A percentile compares a stretch with the other conserved stretches of the same genome.
These are phyloP conservation scores for Climacium dendroides DNA, from an alignment of 225 moss, liverwort and hornwort genomes.

Conservation along the genomic window DNA sequence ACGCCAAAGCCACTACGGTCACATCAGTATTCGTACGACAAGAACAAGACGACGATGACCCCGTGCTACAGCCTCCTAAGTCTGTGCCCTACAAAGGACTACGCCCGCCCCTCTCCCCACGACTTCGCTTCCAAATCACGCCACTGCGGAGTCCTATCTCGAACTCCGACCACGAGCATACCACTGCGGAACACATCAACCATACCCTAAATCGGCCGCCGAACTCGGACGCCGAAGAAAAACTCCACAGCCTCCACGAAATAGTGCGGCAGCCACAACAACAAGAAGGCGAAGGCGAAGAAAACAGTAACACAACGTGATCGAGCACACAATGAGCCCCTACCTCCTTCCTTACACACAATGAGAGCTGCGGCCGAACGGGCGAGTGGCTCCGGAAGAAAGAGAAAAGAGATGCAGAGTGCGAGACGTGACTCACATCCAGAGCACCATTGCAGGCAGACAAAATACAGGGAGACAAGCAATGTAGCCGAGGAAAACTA, in stretches of 20 bases:
- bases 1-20: background rate
- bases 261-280: background rate
- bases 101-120: background rate
- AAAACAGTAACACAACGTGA: background rate
- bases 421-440: slow-evolving; percentile 1
- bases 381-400: background rate
- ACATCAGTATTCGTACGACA: background rate
- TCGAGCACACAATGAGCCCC: background rate
- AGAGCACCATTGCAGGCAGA: background rate
- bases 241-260: background rate
- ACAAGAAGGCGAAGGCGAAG: background rate
- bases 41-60: background rate
- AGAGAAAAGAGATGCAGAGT: background rate
- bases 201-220: background rate
- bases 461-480: background rate
- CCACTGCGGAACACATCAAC: background rate
- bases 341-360: background rate
- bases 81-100: background rate
- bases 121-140: background rate
- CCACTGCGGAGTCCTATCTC: background rate
- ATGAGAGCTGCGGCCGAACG: background rate
- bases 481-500: background rate
- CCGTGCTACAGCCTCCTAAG: background rate
- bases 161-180: background rate
- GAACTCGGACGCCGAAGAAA: background rate